Evolutionary conservation across 2,329 filamentous ascomycete species (phyloP), one percentile per base, ranked within the genome.

Genomic region (Microsporum canis): DNA sequence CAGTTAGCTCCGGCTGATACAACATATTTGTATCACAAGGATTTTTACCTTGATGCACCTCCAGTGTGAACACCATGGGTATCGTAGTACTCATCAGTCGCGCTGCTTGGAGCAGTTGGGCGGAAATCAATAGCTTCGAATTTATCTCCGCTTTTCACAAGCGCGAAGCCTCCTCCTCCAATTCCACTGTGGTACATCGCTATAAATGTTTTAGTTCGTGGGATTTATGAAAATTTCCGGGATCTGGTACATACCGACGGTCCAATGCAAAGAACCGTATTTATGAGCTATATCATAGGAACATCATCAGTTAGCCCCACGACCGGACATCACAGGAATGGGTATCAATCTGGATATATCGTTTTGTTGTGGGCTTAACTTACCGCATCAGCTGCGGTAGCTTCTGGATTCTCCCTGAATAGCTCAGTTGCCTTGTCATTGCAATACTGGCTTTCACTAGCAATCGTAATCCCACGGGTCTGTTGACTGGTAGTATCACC

Each of bases 51-150:
- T 41, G 34, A 17, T 39, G 55, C 55, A 39, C 38, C 38, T n/a
- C 38, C 38, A n/a, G 1, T 3, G 17, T 57, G 34, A n/a, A 27
- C 34, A 43, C 10, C n/a, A 41, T 41, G 36, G 3, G 29, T 14
- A n/a, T 55, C 7, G 49, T 53, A 53, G 29, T 53, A 53, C 0
- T 33, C 27, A 34, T 53, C 49, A 3, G 23, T 53, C 17, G 49
- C 49, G 27, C 10, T 3, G 29, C 12, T 14, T 33, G 92, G 91
- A 0, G 92, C 92, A 0, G 87, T 84, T 73, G 96, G 92, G 49
- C 92, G 81, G 70, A 95, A 97, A 74, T 97, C 91, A 66, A 97
- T 85, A 62, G 86, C 86, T 70, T 95, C 89, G 70, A 91, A 95
- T 23, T 79, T 78, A 12, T 89, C 90, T 62, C 88, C 78, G 12